phyloP scores from a whole-genome alignment of 768 basidiomycete species.

The Mycena albidolilacea region DNA sequence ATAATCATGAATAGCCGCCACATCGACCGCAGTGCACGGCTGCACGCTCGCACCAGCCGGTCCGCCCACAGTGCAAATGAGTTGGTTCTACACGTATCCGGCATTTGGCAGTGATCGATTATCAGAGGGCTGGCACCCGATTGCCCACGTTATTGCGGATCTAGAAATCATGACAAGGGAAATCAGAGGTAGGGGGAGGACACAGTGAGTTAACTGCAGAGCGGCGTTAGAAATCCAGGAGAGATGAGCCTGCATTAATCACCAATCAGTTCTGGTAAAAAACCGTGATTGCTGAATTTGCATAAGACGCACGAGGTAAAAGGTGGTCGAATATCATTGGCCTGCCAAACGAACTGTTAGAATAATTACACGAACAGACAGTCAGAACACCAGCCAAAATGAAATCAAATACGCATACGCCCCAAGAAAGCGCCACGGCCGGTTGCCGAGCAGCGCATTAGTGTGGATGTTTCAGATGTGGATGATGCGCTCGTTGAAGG shows the following conservation, averaged over 20 bases:
- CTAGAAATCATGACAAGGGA: not conserved
- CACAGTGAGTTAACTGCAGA: constrained; percentile 32
- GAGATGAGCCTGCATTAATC: constrained; percentile 14
- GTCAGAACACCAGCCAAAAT: not conserved
- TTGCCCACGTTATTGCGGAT: constrained; percentile 47
- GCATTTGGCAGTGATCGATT: not conserved
- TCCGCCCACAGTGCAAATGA: constrained; percentile 46
- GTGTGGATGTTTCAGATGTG: constrained; percentile 54
- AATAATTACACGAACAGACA: no score
- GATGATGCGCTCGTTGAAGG: constrained; percentile 53
- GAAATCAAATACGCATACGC: constrained; percentile 47
- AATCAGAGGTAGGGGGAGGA: not conserved
- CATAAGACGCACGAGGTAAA: not conserved
- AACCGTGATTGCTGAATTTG: no score
- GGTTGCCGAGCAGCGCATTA: constrained; percentile 48
- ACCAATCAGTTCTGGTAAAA: not conserved
- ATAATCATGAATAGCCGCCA: constrained; percentile 56
- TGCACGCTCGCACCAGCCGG: constrained; percentile 44
- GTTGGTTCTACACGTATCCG: constrained; percentile 33
- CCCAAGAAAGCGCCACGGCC: constrained; percentile 54
- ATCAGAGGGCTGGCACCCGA: constrained; percentile 29
- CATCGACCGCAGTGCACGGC: constrained; percentile 48
- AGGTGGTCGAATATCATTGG: constrained; percentile 6
- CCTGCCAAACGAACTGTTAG: not conserved
- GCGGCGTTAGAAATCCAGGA: constrained; percentile 43